Base-by-base conservation (phyloP, 805 yeast species). In the Cyberlindnera saturnus region DNA sequence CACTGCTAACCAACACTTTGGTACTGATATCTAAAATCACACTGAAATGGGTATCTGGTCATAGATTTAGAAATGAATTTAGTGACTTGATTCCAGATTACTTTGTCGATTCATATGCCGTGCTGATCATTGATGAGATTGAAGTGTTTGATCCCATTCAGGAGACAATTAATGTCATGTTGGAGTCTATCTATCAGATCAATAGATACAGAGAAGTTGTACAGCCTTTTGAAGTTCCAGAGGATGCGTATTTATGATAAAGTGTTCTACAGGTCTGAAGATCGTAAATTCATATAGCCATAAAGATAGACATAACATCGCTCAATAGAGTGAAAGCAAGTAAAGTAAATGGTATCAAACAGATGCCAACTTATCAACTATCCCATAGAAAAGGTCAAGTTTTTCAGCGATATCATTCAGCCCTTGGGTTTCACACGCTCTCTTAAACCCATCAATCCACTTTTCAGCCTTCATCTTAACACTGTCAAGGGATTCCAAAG, bases 381-480 rank as follows among this genome's bases (percentile, higher is more conserved):
- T 35, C 1, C 16, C 26, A 18, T 41, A 42, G 42, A 47, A 47
- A 6, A 28, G 38, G 2, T 41, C 45, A 19, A 43, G 30, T 7
- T 23, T 23, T 1, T 23, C 28, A 23, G 9, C 28, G 28, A 23
- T 23, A 35, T 36, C 23, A 38, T 16, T 4, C 33, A 14, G 9
- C 33, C 16, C 15, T 14, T 31, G 33, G 16, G 33, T 15, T 15
- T 15, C 28, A 10, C 28, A 23, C 28, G 28, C 9, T 23, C 28
- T 23, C 28, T 23, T 23, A 23, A 46, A 42, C 11, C 38, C 46
- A 10, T 19, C 3, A 14, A 43, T 36, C 46, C 48, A 45, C 8
- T 43, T 34, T 20, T 48, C 44, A 3, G 56, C 47, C 32, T 46
- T 44, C 6, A 6, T 5, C 18, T 40, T 49, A 33, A 54, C 32